phyloP scores from a whole-genome alignment of 2,329 filamentous ascomycete species.

The Penicillium sp. region DNA sequence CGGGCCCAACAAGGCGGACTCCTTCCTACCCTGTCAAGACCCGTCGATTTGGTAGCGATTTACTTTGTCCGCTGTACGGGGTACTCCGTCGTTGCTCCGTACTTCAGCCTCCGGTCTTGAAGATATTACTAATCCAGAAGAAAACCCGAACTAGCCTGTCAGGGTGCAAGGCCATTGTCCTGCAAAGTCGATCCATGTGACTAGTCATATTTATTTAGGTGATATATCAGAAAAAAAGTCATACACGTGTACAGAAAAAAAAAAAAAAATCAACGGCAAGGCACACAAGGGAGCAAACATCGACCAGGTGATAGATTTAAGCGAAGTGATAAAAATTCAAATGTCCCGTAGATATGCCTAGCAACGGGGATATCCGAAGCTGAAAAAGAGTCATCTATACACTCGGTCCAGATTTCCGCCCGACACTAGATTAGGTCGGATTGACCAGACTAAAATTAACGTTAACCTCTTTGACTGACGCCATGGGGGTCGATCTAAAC shows the following conservation, averaged over 20 bases:
- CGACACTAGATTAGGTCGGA: background rate
- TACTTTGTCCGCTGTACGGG: too few relatives aligned
- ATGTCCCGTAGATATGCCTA: background rate
- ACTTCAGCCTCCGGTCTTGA: too few relatives aligned
- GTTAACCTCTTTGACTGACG: constrained; percentile 6
- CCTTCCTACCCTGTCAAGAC: too few relatives aligned
- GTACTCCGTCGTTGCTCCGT: too few relatives aligned
- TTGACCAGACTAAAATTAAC: constrained; percentile 7
- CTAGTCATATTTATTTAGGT: background rate
- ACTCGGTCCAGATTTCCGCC: background rate
- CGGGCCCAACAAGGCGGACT: too few relatives aligned
- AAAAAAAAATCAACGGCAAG: background rate
- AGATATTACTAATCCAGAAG: background rate
- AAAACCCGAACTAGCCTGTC: background rate
- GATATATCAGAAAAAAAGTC: background rate
- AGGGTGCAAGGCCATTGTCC: background rate
- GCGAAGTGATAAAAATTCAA: too few relatives aligned
- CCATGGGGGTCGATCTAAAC: constrained; percentile 6
- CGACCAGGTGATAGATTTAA: too few relatives aligned
- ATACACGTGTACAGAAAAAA: too few relatives aligned
- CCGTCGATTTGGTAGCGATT: too few relatives aligned
- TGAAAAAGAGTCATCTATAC: background rate
- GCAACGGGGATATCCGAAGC: background rate
- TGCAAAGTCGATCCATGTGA: background rate
- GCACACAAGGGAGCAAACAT: background rate